Evolutionary conservation across 352 stramenopile genomes (phyloP), one percentile per base, ranked within the genome.

Genomic region (Globisporangium irregulare): DNA sequence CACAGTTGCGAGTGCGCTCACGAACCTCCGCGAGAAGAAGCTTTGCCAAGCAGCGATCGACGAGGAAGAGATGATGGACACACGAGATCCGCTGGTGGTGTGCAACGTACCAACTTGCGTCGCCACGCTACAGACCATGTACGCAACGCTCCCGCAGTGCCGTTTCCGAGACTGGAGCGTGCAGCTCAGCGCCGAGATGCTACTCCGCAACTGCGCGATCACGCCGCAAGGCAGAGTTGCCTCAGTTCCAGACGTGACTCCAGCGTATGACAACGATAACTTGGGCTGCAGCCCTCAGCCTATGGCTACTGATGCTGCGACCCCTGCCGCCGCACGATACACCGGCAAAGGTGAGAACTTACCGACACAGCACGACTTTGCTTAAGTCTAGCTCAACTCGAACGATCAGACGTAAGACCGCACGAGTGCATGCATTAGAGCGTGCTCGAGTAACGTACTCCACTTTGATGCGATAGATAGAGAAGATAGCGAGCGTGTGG

Each of bases 141-240:
- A 91, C 78, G 69, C 71, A 50, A 61, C 48, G 32, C 68, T 93
- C 58, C 82, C 85, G 9, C 70, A 82, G 61, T 93, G 85, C 64
- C 77, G 72, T 36, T 91, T 85, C 68, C 56, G 80, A 9, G 68
- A 85, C 66, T 87, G 75, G 79, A 76, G 73, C 2, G 68, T 89
- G 68, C 73, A 81, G 50, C 73, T 78, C 59, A 71, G 74, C 57
- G 72, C 75, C 59, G 70, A 76, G 71, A 68, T 73, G 46, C 64
- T 84, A 46, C 80, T 91, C n/a, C 61, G 77, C 61, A 80, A 76
- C 65, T 90, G 81, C 64, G 78, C 69, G 34, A 78, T 81, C 59
- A 73, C 64, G n/a, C 80, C 80, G 2, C 6, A 25, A 10, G 22
- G 12, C 50, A 7, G 15, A 24, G 43, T 12, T 7, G 6, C 1